Evolutionary conservation across 345 rosid species (phyloP), one percentile per base, ranked within the genome.

Genomic region (Mallotus nudiflorus): DNA sequence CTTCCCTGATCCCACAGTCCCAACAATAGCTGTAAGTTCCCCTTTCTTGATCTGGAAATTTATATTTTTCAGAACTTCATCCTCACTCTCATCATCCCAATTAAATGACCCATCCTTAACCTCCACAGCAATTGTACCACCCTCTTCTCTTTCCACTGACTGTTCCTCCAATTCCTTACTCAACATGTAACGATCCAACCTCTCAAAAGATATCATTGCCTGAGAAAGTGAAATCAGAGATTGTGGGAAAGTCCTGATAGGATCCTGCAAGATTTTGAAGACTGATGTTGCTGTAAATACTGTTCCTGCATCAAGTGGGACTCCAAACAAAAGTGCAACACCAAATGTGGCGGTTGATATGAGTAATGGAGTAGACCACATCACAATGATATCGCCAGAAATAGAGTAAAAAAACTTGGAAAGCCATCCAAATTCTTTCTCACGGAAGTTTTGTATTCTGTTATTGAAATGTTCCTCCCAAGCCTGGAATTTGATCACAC

Each of bases 401-500:
- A 94, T 66, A 0, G 96, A 90, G 84, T 87, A 89, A 73, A 91
- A 53, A 80, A 94, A 94, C 82, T 91, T 90, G 73, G 89, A 75
- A 12, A 91, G 87, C 97, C 97, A 94, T 24, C 74, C 76, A 44
- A 86, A 94, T 73, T 94, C 98, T 12, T 77, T 76, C 11, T 91
- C 91, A 6, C 98, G 86, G 68, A 88, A 90, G 4, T 75, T 67
- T 6, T 79, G 84, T 65, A 94, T 91, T 86, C 90, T 87, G 76
- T 86, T 83, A 63, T 88, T 87, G 84, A 91, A 94, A 78, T 94
- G 97, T 27, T 87, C 85, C 77, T 94, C 97, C 97, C 98, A 94
- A 15, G 97, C 95, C 65, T 94, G 98, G 78, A 94, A 91, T 80
- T 91, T 94, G 64, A 94, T 94, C 77, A 94, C 96, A 6, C 97